Conservation (phyloP, 306 rosid genomes). For the Trifolium pratense region DNA sequence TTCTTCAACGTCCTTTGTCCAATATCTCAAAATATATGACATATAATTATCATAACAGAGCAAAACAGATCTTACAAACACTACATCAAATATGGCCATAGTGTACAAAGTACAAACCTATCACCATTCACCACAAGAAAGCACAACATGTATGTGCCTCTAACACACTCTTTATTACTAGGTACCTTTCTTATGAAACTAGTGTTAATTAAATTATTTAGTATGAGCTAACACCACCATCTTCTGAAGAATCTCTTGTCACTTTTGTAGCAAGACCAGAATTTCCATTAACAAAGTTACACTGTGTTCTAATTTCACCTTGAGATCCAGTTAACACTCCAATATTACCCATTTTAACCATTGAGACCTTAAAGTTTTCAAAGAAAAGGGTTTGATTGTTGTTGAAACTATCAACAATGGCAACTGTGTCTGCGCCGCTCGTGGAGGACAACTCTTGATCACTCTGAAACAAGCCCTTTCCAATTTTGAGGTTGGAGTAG, state of each 20-base stretch:
- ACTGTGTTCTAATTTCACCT: conserved; percentile 47
- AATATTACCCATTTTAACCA: conserved; percentile 53
- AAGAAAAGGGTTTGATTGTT: conserved; percentile 43
- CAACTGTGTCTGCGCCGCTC: conserved; percentile 31
- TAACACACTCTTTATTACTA: conserved; percentile 25
- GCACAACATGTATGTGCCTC: conserved; percentile 18
- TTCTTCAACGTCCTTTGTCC: too few species aligned
- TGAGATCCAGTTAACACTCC: conserved; percentile 45
- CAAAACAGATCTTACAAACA: conserved; percentile 15
- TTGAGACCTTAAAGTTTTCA: conserved; percentile 39
- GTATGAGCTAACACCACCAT: conserved; percentile 38
- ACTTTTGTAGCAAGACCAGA: not conserved
- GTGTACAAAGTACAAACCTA: not conserved
- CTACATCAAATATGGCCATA: not conserved
- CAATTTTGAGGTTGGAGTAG: conserved; percentile 42
- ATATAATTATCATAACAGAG: not conserved
- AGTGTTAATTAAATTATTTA: conserved; percentile 17
- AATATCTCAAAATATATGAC: not conserved
- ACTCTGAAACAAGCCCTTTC: conserved; percentile 47
- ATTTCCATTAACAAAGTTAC: conserved; percentile 46
- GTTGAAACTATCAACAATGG: conserved; percentile 39
- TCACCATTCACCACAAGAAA: not conserved
- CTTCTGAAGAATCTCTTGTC: conserved; percentile 4
- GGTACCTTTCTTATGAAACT: not conserved
- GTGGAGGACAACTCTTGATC: conserved; percentile 49